Conservation (phyloP, 257 asterid species). For the Coffea canephora region DNA sequence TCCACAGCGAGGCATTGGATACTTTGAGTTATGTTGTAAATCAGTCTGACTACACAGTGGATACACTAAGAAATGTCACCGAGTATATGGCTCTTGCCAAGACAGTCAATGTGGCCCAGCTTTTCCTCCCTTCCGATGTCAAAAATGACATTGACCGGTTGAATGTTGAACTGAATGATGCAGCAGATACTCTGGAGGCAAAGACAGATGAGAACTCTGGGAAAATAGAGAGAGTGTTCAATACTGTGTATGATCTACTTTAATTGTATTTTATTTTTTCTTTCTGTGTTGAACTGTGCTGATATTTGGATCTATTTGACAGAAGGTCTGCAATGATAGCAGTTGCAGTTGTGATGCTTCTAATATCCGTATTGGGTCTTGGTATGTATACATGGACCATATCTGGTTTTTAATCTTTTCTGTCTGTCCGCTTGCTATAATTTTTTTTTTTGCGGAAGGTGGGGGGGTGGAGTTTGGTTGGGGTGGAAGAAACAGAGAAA, state of each 20-base stretch:
- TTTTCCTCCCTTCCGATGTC: slow-evolving; percentile 84
- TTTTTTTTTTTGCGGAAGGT: neutral
- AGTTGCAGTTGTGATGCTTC: slow-evolving; percentile 80
- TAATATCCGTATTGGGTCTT: slow-evolving; percentile 75
- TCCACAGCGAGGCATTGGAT: slow-evolving; percentile 70
- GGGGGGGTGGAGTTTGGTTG: neutral
- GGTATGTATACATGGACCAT: slow-evolving; percentile 45
- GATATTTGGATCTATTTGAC: slow-evolving; percentile 23
- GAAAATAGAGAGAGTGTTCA: slow-evolving; percentile 61
- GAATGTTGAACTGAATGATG: slow-evolving; percentile 60
- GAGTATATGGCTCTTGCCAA: slow-evolving; percentile 71
- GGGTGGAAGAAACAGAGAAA: neutral
- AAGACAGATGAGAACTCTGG: slow-evolving; percentile 69
- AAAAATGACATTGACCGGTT: slow-evolving; percentile 63
- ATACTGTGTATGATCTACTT: slow-evolving; percentile 56
- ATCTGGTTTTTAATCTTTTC: neutral
- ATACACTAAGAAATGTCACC: slow-evolving; percentile 81
- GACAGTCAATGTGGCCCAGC: slow-evolving; percentile 80
- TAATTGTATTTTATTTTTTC: neutral
- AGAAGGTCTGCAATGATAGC: slow-evolving; percentile 71
- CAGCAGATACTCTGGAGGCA: slow-evolving; percentile 65
- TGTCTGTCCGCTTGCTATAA: neutral
- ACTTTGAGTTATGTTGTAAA: slow-evolving; percentile 84
- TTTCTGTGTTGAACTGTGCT: slow-evolving; percentile 14
- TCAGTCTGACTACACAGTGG: slow-evolving; percentile 89